These are phyloP conservation scores for Mariannaea sp. DNA, from an alignment of 2,329 filamentous ascomycete genomes.

Conservation along the genomic window DNA sequence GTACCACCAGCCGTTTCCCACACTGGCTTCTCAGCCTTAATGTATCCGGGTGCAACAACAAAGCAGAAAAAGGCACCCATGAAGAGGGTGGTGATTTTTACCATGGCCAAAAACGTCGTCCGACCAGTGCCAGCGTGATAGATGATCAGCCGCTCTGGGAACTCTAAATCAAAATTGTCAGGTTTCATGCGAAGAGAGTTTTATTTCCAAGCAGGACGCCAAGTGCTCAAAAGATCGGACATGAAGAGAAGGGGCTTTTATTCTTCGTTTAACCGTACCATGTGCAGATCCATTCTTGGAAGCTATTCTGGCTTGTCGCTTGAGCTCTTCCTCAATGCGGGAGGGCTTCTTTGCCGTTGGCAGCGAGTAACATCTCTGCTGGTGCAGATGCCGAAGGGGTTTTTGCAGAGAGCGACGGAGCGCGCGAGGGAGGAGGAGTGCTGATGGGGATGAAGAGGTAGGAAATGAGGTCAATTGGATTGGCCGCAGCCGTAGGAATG, in stretches of 20 bases:
- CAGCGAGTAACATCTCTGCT: constrained; percentile 36
- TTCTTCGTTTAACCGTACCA: constrained; percentile 28
- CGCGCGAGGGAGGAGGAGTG: constrained; percentile 20
- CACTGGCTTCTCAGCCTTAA: constrained; percentile 47
- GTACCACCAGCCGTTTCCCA: constrained; percentile 46
- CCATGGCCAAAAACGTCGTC: constrained; percentile 69
- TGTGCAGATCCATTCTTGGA: constrained; percentile 27
- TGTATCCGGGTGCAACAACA: constrained; percentile 64
- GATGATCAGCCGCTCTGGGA: constrained; percentile 67
- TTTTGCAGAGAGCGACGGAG: constrained; percentile 31
- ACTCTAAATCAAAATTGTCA: constrained; percentile 43
- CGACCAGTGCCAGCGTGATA: constrained; percentile 75
- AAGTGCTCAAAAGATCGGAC: too few species aligned
- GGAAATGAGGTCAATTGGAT: constrained; percentile 19
- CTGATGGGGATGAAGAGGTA: neutral
- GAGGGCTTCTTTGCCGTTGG: constrained; percentile 20
- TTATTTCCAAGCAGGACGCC: too few species aligned
- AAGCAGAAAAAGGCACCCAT: constrained; percentile 69
- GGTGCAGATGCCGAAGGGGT: constrained; percentile 33
- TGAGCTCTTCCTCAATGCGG: constrained; percentile 35
- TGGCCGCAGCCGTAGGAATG: constrained; percentile 27
- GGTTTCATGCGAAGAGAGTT: too few species aligned
- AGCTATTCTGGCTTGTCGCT: constrained; percentile 36
- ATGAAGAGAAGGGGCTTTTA: too few species aligned
- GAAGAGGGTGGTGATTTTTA: constrained; percentile 74